Conservation (phyloP, 441 rosid genomes). For the Pelargonium myrrhifolium region DNA sequence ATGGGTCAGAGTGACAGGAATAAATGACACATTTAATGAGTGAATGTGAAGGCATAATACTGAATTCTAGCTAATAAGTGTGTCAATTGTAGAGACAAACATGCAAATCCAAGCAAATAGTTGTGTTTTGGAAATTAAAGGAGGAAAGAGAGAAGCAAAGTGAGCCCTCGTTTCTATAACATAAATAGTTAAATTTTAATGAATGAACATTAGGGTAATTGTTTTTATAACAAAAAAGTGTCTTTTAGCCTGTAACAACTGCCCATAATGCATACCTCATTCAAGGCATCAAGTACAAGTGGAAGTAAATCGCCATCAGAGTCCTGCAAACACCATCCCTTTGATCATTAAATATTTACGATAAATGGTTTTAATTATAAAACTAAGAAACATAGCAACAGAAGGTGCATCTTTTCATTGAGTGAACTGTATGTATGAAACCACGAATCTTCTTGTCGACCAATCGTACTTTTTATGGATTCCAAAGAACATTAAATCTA, state of each 20-base stretch:
- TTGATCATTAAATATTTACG: slow-evolving; percentile 17
- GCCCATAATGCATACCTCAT: slow-evolving; percentile 54
- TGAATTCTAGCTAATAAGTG: slow-evolving; percentile 1
- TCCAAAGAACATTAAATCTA: neutral
- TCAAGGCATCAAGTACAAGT: slow-evolving; percentile 83
- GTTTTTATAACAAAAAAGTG: slow-evolving; percentile 6
- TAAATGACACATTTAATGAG: slow-evolving; percentile 6
- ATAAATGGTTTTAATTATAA: neutral
- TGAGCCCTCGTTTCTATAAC: slow-evolving; percentile 1
- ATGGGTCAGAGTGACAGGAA: slow-evolving; percentile 19
- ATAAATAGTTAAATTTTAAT: neutral
- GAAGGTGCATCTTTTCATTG: neutral
- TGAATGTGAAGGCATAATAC: neutral
- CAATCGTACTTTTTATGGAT: slow-evolving; percentile 2
- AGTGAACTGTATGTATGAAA: neutral
- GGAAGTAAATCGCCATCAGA: slow-evolving; percentile 75
- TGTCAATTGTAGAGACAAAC: neutral
- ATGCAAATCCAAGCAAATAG: neutral
- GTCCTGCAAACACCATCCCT: slow-evolving; percentile 48
- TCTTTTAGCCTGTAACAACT: slow-evolving; percentile 6
- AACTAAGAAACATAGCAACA: slow-evolving; percentile 16
- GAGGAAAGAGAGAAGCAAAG: slow-evolving; percentile 10
- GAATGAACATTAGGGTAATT: neutral
- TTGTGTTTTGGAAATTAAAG: neutral
- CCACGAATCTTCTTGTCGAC: slow-evolving; percentile 2